Base-by-base conservation (phyloP, 345 rosid species). In the Carallia pectinifolia region DNA sequence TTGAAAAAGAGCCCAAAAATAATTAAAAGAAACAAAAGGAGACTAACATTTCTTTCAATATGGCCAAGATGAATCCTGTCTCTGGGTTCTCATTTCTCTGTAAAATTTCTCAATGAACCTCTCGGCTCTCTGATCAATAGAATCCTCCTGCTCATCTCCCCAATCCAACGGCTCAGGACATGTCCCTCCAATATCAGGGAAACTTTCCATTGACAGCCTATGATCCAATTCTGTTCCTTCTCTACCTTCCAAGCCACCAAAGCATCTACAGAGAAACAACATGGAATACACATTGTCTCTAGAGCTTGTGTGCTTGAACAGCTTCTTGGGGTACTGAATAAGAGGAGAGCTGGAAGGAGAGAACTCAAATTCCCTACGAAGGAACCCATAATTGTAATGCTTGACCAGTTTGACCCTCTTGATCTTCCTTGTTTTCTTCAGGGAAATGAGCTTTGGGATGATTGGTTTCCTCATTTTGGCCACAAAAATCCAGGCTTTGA, bases 101-200 rank as follows among this genome's bases (percentile, higher is more conserved):
- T 88, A 84, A 71, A 92, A 89, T 53, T 78, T 76, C 71, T 81
- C 63, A 44, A 92, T 92, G 82, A 92, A 92, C 78, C 69, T 83
- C 80, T 90, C 89, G 34, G 94, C 97, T 77, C 87, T 90, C 76
- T 74, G 40, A 72, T 92, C 96, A 60, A 92, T 87, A 5, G 87
- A 86, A 5, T 73, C 84, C 10, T 72, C 79, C 7, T 74, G 77
- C 0, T 58, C 82, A 12, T 76, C 73, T 18, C 37, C 70, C 27
- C 19, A 40, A 62, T 67, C 72, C 69, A 40, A 36, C 55, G 65
- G 64, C 69, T 71, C 50, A 19, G 31, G 61, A 65, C 16, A 64
- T 3, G 40, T 71, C 2, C 71, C 58, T 18, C 60, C 69, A 67
- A 13, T n/a, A 23, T 55, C n/a, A 55, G 34, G 52, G 0, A 19